Percentiles rank a stretch among this genome's conserved stretches.
phyloP scores from a whole-genome alignment of 75 land plant species.

The Cupressus sempervirens region DNA sequence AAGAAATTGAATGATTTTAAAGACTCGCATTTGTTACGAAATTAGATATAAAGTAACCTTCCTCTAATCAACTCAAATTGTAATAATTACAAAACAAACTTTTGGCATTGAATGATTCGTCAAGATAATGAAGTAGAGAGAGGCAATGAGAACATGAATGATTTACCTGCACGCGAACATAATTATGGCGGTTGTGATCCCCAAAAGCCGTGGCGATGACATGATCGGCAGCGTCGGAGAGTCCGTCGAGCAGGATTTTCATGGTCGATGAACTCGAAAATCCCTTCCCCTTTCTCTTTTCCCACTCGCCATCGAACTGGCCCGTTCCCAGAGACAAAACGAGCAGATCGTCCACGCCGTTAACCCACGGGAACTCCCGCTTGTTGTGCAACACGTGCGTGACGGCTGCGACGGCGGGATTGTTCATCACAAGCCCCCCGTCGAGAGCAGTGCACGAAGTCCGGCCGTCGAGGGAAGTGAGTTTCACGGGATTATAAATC shows the following conservation, averaged over 20 bases:
- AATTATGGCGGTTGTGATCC: slow-evolving; percentile 47
- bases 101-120: no score
- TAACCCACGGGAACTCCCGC: slow-evolving; percentile 68
- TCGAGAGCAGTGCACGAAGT: slow-evolving; percentile 75
- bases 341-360: slow-evolving; percentile 72
- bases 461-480: slow-evolving; percentile 72
- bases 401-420: slow-evolving; percentile 89
- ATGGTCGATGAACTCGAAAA: slow-evolving; percentile 35
- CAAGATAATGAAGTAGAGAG: no score
- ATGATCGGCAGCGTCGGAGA: slow-evolving; percentile 89
- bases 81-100: no score
- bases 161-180: slow-evolving; percentile 81
- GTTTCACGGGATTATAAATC: slow-evolving; percentile 43
- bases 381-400: slow-evolving; percentile 89
- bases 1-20: no score
- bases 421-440: slow-evolving; percentile 94
- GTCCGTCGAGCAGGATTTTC: slow-evolving; percentile 70
- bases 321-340: slow-evolving; percentile 91
- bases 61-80: no score
- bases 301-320: slow-evolving; percentile 28
- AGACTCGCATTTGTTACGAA: no score
- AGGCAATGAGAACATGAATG: no score
- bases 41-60: no score
- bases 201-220: slow-evolving; percentile 74
- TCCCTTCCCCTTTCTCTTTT: background rate